Evolutionary conservation across 2,329 filamentous ascomycete species (phyloP).

Genomic region (Bipolaris bicolor): DNA sequence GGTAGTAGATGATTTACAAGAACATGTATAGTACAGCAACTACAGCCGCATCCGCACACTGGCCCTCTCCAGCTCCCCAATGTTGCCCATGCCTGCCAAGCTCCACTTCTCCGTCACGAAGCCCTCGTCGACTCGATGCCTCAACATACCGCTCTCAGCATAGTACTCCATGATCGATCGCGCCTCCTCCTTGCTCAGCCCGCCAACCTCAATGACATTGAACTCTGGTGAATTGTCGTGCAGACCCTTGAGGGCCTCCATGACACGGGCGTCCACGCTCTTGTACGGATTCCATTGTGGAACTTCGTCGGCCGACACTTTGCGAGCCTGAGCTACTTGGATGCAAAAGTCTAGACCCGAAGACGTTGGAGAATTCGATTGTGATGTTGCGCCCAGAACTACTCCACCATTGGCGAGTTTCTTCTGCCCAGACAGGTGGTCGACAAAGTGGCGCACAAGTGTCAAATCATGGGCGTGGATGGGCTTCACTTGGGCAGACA

Average conservation of each 20-base stretch:
- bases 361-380: slow-evolving; percentile 70
- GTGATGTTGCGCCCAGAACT: slow-evolving; percentile 74
- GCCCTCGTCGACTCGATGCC: slow-evolving; percentile 71
- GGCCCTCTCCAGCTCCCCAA: slow-evolving; percentile 84
- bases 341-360: slow-evolving; percentile 73
- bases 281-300: slow-evolving; percentile 60
- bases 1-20: slow-evolving; percentile 30
- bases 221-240: slow-evolving; percentile 40
- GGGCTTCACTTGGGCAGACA: slow-evolving; percentile 69
- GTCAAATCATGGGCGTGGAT: slow-evolving; percentile 88
- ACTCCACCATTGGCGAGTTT: slow-evolving; percentile 75
- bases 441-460: slow-evolving; percentile 75
- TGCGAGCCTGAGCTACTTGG: slow-evolving; percentile 55
- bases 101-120: slow-evolving; percentile 83
- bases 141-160: slow-evolving; percentile 80
- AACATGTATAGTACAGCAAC: slow-evolving; percentile 26
- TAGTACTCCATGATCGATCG: slow-evolving; percentile 90
- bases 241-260: slow-evolving; percentile 54
- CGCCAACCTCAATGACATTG: slow-evolving; percentile 63
- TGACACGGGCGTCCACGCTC: slow-evolving; percentile 59
- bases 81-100: slow-evolving; percentile 76
- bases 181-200: slow-evolving; percentile 76
- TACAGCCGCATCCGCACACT: slow-evolving; percentile 51
- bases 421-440: slow-evolving; percentile 63
- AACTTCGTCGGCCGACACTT: slow-evolving; percentile 41